A percentile compares a stretch with the other conserved stretches of the same genome.
Conservation (phyloP, 2,329 filamentous ascomycete species). For the Penicillium oxalicum region DNA sequence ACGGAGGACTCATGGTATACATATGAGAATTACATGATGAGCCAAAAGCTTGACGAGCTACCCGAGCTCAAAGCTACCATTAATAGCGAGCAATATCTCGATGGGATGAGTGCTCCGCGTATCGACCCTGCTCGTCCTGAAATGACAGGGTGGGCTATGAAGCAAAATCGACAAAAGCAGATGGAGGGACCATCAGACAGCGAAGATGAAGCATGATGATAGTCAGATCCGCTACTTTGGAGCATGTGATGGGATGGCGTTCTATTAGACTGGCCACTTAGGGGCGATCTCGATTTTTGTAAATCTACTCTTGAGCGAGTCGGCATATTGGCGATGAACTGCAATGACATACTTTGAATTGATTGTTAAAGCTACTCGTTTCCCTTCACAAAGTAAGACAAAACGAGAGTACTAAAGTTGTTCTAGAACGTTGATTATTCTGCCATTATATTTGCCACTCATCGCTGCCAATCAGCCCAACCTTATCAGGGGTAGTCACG, state of each 20-base stretch:
- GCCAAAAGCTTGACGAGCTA: constrained; percentile 39
- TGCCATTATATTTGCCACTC: neutral
- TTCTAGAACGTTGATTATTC: neutral
- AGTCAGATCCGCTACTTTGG: neutral
- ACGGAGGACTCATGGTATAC: constrained; percentile 66
- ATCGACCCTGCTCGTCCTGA: constrained; percentile 41
- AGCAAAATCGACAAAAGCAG: constrained; percentile 36
- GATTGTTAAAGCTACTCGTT: no score
- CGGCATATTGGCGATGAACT: neutral
- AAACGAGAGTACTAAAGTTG: no score
- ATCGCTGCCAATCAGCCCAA: neutral
- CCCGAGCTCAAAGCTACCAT: constrained; percentile 51
- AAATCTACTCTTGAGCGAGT: neutral
- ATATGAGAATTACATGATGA: constrained; percentile 68
- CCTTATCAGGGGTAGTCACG: constrained; percentile 9
- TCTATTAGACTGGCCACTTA: neutral
- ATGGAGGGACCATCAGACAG: constrained; percentile 17
- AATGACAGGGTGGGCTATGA: constrained; percentile 42
- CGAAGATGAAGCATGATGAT: constrained; percentile 15
- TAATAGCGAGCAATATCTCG: constrained; percentile 55
- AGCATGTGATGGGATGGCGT: neutral
- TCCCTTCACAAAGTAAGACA: no score
- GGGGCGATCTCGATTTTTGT: neutral
- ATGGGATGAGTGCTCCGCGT: constrained; percentile 55
- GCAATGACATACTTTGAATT: no score